These are phyloP conservation scores for Phytophthora uliginosa DNA, from an alignment of 352 stramenopile species.

Conservation along the genomic window DNA sequence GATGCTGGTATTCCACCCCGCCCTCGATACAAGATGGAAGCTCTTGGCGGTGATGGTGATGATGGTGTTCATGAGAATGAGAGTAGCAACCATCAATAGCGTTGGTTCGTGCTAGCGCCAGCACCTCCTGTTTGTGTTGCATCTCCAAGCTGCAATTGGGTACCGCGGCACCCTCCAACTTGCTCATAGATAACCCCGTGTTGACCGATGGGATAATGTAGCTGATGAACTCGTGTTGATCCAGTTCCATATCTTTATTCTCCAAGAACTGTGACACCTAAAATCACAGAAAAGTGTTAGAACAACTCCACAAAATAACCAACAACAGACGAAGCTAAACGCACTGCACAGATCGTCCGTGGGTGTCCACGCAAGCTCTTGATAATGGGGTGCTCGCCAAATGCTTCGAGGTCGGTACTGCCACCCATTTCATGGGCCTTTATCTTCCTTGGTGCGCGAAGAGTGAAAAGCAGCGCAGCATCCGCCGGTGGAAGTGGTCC, in stretches of 20 bases:
- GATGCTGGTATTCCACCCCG: constrained; percentile 34
- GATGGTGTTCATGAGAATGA: constrained; percentile 34
- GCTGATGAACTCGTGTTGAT: constrained; percentile 83
- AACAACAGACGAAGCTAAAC: neutral
- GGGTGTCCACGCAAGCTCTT: constrained; percentile 70
- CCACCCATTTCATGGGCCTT: constrained; percentile 85
- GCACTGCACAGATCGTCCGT: constrained; percentile 77
- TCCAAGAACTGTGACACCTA: constrained; percentile 85
- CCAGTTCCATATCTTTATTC: constrained; percentile 87
- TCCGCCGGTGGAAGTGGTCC: constrained; percentile 73
- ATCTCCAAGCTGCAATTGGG: constrained; percentile 15
- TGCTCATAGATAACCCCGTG: constrained; percentile 66
- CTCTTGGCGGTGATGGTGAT: constrained; percentile 40
- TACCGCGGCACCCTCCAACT: constrained; percentile 23
- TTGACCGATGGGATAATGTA: constrained; percentile 88
- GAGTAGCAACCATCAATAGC: constrained; percentile 18
- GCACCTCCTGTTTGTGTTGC: constrained; percentile 19
- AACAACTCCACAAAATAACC: neutral
- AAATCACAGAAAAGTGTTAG: neutral
- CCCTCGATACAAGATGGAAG: constrained; percentile 22
- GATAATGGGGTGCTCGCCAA: constrained; percentile 76
- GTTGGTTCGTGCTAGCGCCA: constrained; percentile 12
- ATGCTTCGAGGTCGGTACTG: constrained; percentile 63
- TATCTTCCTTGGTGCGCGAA: constrained; percentile 79
- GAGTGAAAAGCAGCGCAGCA: constrained; percentile 78